Base-by-base conservation (phyloP, 2,329 filamentous ascomycete genomes). In the Neocatenulostroma microsporum region DNA sequence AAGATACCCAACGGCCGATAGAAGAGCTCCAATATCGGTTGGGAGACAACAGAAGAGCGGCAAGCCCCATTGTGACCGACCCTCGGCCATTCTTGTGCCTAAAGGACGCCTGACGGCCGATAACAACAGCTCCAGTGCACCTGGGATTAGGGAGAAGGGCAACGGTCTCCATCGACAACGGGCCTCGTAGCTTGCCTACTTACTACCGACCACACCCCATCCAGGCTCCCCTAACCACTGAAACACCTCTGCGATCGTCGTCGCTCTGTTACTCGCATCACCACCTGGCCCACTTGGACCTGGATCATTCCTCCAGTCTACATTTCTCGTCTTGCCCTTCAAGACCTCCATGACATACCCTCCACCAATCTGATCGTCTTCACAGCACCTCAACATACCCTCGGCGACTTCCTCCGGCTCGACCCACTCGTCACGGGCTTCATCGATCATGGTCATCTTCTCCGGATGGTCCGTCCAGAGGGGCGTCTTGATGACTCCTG, bases 381-480 rank as follows among this genome's bases (percentile, higher is more conserved):
- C 69, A 24, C 76, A 57, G 39, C 73, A 67, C 25, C 66, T 62
- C 38, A 77, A 42, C 74, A 80, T 78, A 2, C 70, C 71, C 27
- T 69, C 62, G 0, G 73, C 74, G 0, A 79, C 74, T 46, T 78
- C 72, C 46, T 78, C 73, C 0, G 74, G 64, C n/a, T 68, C 72
- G 11, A 76, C 73, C 74, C 74, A 79, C 41, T 56, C 62, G 48
- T 78, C 74, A 11, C 56, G 53, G 7, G 49, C 54, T 20, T 64
- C 58, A 24, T 69, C 63, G 1, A 78, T 41, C 45, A 72, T 67
- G 40, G 60, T 61, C 47, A 77, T 34, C 51, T 79, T 80, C 54
- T 79, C 74, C 0, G 73, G 72, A 45, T 78, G 66, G 3, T 78
- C 74, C 0, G 68, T 74, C 73, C 74, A 80, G 5, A 79, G 56